phyloP scores from a whole-genome alignment of 2,329 filamentous ascomycete genomes.

The Pestalotiopsis sp. region DNA sequence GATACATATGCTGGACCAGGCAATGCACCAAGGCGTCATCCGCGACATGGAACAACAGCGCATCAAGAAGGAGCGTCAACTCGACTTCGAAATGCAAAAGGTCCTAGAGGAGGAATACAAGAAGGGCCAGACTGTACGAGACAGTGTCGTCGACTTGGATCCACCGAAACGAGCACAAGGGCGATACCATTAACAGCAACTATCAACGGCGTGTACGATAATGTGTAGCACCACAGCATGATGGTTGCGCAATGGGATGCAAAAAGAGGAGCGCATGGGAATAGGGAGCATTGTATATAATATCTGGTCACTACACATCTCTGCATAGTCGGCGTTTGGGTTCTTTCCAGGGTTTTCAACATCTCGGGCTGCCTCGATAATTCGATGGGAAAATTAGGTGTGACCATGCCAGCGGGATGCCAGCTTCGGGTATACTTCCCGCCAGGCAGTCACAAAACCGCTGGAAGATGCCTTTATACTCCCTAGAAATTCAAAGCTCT shows the following conservation, averaged over 20 bases:
- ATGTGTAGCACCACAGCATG: background rate
- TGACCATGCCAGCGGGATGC: too few relatives aligned
- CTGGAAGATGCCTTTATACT: background rate
- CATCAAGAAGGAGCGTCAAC: slow-evolving; percentile 84
- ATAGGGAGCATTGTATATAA: background rate
- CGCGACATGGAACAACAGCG: slow-evolving; percentile 94
- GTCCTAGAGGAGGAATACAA: slow-evolving; percentile 86
- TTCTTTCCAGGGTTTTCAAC: background rate
- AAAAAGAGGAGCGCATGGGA: background rate
- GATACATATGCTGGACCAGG: slow-evolving; percentile 50
- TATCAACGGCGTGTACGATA: background rate
- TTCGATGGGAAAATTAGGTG: background rate
- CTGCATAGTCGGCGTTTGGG: background rate
- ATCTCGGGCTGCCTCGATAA: background rate
- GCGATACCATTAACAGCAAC: slow-evolving; percentile 12
- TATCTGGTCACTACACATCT: background rate
- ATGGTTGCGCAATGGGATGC: background rate
- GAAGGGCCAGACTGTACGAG: slow-evolving; percentile 76
- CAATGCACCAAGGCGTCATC: slow-evolving; percentile 93
- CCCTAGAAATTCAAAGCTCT: background rate
- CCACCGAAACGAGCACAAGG: slow-evolving; percentile 14
- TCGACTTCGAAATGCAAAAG: slow-evolving; percentile 92
- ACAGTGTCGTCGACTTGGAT: slow-evolving; percentile 8
- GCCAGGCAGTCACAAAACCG: background rate
- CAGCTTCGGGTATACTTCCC: background rate